phyloP scores from a whole-genome alignment of 2,329 filamentous ascomycete genomes.

The Sclerotinia glacialis region DNA sequence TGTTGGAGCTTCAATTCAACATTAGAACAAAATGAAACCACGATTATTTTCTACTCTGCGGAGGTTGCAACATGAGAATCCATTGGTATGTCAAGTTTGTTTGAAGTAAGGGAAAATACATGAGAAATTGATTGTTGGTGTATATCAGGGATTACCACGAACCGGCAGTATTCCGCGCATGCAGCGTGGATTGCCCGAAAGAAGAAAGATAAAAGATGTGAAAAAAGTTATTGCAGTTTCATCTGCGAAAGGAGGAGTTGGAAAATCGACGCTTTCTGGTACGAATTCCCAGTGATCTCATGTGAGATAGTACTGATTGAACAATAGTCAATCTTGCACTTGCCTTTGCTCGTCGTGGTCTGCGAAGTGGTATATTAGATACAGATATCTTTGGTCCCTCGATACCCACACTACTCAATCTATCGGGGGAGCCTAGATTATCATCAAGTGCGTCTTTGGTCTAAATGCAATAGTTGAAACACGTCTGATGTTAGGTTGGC shows the following conservation, averaged over 20 bases:
- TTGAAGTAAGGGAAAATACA: neutral
- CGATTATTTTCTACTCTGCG: conserved; percentile 55
- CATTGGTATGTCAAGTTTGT: conserved; percentile 57
- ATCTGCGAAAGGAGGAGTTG: conserved; percentile 96
- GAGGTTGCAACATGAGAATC: conserved; percentile 75
- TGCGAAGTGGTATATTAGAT: conserved; percentile 84
- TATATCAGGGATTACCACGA: conserved; percentile 72
- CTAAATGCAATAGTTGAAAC: conserved; percentile 14
- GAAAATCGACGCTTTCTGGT: conserved; percentile 92
- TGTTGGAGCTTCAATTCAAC: conserved; percentile 20
- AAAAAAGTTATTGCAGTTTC: conserved; percentile 94
- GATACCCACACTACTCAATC: conserved; percentile 82
- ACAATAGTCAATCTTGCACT: conserved; percentile 73
- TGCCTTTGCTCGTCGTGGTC: conserved; percentile 76
- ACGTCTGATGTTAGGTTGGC: conserved; percentile 31
- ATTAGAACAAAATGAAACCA: conserved; percentile 37
- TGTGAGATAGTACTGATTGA: conserved; percentile 12
- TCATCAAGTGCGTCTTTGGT: conserved; percentile 58
- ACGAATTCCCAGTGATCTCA: conserved; percentile 29
- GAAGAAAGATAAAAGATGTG: conserved; percentile 77
- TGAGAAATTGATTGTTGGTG: conserved; percentile 16
- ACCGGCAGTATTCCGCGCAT: conserved; percentile 71
- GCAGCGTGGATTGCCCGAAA: conserved; percentile 77
- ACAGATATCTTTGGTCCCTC: conserved; percentile 97
- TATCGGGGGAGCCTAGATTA: conserved; percentile 74